These are phyloP conservation scores for Radiomyces spectabilis DNA, from an alignment of 192 early-diverging fungal species.

Conservation along the genomic window DNA sequence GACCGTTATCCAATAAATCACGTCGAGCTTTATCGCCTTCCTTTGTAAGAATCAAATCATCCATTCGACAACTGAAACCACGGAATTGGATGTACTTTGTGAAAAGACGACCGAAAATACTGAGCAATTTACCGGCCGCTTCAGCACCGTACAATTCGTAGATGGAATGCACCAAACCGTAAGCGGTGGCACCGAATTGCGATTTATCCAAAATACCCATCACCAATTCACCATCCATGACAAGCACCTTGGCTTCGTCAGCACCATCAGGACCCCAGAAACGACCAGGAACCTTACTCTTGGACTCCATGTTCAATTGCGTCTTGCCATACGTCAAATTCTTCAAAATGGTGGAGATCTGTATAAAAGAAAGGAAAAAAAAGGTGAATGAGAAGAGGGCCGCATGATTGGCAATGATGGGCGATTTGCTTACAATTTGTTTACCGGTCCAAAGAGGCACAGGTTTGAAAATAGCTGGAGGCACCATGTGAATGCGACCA, in stretches of 20 bases:
- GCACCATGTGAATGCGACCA: constrained; percentile 76
- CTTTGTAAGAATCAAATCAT: constrained; percentile 84
- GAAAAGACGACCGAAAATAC: constrained; percentile 87
- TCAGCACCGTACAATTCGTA: constrained; percentile 91
- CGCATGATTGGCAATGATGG: too few species aligned
- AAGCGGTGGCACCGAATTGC: constrained; percentile 88
- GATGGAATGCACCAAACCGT: constrained; percentile 91
- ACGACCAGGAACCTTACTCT: constrained; percentile 77
- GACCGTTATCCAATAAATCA: constrained; percentile 58
- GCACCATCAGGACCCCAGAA: constrained; percentile 74
- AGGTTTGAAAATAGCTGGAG: constrained; percentile 87
- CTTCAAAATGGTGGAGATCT: constrained; percentile 82
- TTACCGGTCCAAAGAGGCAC: constrained; percentile 93
- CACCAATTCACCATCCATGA: constrained; percentile 85
- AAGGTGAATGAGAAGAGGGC: constrained; percentile 1
- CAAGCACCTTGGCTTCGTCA: constrained; percentile 79
- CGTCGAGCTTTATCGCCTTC: constrained; percentile 74
- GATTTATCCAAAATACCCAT: constrained; percentile 95
- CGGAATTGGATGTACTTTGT: constrained; percentile 79
- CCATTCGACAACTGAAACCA: constrained; percentile 97
- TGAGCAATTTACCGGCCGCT: constrained; percentile 85
- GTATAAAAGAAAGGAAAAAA: constrained; percentile 5
- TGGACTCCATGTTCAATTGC: constrained; percentile 83
- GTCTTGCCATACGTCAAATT: constrained; percentile 77
- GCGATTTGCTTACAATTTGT: constrained; percentile 62